Percentiles rank a stretch among this genome's conserved stretches.
These are phyloP conservation scores for Pontederia paniculata DNA, from an alignment of 176 grass and related monocot species.

Conservation along the genomic window DNA sequence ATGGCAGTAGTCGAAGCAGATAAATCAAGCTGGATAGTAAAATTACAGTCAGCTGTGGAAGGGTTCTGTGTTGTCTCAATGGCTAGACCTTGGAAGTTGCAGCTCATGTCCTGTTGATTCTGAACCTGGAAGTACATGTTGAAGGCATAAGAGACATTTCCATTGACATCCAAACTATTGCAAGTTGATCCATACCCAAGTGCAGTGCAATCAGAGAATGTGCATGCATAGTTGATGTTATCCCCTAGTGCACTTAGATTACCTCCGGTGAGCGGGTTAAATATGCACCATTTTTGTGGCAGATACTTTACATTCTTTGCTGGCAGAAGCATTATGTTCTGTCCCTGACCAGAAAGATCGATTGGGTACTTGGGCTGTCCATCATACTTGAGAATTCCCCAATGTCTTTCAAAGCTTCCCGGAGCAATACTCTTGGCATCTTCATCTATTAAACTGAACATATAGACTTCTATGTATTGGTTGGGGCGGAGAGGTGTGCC, in stretches of 20 bases:
- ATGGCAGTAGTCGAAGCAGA: neutral
- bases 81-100: conserved; percentile 57
- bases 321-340: conserved; percentile 25
- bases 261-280: conserved; percentile 30
- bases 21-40: conserved; percentile 52
- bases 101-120: conserved; percentile 45
- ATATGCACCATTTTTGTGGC: conserved; percentile 33
- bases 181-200: conserved; percentile 57
- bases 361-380: conserved; percentile 75
- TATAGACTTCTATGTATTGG: conserved; percentile 82
- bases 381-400: conserved; percentile 78
- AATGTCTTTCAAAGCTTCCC: conserved; percentile 81
- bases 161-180: conserved; percentile 55
- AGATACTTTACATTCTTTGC: conserved; percentile 39
- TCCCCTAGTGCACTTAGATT: conserved; percentile 32
- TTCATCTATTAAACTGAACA: conserved; percentile 79
- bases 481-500: conserved; percentile 64
- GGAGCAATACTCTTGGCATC: conserved; percentile 81
- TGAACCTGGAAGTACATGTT: conserved; percentile 80
- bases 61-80: conserved; percentile 45
- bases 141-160: conserved; percentile 73
- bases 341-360: conserved; percentile 49
- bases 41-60: conserved; percentile 53
- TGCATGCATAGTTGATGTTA: conserved; percentile 52
- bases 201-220: conserved; percentile 54